Base-by-base conservation (phyloP, 1,139 yeast species). In the Pneumocystis jirovecii region DNA sequence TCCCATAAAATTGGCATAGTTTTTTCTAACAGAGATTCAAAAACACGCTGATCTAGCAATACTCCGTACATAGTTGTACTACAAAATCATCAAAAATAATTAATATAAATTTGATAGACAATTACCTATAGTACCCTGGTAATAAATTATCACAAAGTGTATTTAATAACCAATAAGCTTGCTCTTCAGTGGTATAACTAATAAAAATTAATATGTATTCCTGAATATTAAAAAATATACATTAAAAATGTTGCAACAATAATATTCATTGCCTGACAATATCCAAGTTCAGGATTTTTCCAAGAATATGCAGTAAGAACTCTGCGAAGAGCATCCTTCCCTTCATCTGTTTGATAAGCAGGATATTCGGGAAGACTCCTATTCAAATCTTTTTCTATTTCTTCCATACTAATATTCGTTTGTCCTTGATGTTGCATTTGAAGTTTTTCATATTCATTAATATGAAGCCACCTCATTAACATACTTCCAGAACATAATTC, bases 21-120 rank as follows among this genome's bases (percentile, higher is more conserved):
- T 67, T 86, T 87, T 72, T 87, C 89, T 0, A 93, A 96, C 67
- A 95, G 80, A 0, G 90, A 83, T 74, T 95, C 98, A 74, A 93
- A 88, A 0, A 95, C 98, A 70, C 85, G 83, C 76, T 95, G 99
- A 73, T 95, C 99, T 59, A 95, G 78, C 56, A 95, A 78, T 0
- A 97, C 93, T 34, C 99, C 99, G 72, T 91, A 93, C 99, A 95
- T 95, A 1, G 97, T 93, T 72, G 86, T 89, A 1, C 97, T 91
- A 73, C 21, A 25, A 50, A 29, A 50, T 2, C 25, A 19, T 50
- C 25, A 50, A 25, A 25, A 50, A 50, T 15, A 50, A 7, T 5
- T 45, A 39, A 15, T 40, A 29, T 25, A 25, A 50, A 50, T 10
- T 25, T 15, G 25, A 50, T 50, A 50, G 7, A 19, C 10, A 50